Evolutionary conservation across 306 rosid species (phyloP).

Genomic region (Inga oerstediana): DNA sequence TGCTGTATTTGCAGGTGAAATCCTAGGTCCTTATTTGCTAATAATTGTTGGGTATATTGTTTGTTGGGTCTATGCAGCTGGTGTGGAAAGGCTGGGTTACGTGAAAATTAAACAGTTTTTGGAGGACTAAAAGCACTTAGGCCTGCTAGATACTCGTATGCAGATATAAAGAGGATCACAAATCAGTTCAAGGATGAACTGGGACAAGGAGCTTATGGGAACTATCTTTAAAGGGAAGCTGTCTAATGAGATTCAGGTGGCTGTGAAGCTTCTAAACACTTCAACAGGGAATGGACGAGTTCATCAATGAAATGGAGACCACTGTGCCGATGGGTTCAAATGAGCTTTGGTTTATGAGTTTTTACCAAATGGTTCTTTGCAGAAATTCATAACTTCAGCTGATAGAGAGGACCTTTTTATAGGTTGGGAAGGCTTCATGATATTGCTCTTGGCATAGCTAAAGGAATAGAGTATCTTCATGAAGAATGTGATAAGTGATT

Average conservation of each 20-base stretch:
- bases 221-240: slow-evolving; percentile 35
- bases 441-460: not conserved
- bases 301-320: slow-evolving; percentile 49
- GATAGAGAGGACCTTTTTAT: too few relatives aligned
- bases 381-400: too few relatives aligned
- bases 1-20: slow-evolving; percentile 18
- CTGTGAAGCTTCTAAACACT: slow-evolving; percentile 33
- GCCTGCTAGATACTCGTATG: slow-evolving; percentile 38
- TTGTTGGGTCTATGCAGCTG: not conserved
- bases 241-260: slow-evolving; percentile 33
- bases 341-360: too few relatives aligned
- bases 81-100: slow-evolving; percentile 5
- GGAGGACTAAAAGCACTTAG: slow-evolving; percentile 36
- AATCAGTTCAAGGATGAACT: slow-evolving; percentile 39
- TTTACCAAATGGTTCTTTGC: too few relatives aligned
- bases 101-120: slow-evolving; percentile 29
- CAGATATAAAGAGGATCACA: slow-evolving; percentile 41
- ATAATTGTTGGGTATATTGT: not conserved
- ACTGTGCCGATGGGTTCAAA: not conserved
- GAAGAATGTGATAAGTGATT: not conserved
- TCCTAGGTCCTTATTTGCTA: slow-evolving; percentile 22
- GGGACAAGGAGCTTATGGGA: slow-evolving; percentile 41
- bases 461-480: not conserved
- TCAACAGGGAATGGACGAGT: slow-evolving; percentile 40
- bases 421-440: too few relatives aligned